Conservation (phyloP, 805 yeast genomes). For the Pichia rugopelliculosa region DNA sequence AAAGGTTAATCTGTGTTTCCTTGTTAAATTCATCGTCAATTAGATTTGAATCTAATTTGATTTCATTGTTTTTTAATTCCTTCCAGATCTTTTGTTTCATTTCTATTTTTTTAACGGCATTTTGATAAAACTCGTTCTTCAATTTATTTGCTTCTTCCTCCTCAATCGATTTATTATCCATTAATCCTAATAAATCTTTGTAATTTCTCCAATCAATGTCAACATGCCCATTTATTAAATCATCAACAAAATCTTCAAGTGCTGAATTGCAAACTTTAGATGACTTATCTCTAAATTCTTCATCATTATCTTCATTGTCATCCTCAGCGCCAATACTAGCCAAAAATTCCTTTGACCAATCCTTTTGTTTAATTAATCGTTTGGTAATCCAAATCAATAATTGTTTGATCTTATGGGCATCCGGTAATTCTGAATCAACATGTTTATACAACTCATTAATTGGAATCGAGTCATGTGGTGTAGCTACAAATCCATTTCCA, state of each 20-base stretch:
- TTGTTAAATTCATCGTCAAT: neutral
- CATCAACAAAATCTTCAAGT: slow-evolving; percentile 53
- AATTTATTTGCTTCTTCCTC: slow-evolving; percentile 45
- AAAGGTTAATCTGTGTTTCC: neutral
- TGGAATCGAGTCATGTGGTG: slow-evolving; percentile 58
- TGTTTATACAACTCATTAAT: slow-evolving; percentile 51
- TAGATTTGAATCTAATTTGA: neutral
- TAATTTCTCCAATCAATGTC: slow-evolving; percentile 50
- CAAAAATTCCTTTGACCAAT: neutral
- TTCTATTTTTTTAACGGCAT: slow-evolving; percentile 36
- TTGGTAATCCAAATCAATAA: slow-evolving; percentile 61
- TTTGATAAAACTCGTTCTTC: slow-evolving; percentile 39
- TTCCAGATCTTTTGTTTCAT: slow-evolving; percentile 44
- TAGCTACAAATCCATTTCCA: slow-evolving; percentile 63
- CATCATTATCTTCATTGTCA: slow-evolving; percentile 16
- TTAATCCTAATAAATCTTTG: slow-evolving; percentile 8
- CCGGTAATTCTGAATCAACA: slow-evolving; percentile 55
- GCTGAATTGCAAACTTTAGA: slow-evolving; percentile 29
- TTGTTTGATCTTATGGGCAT: slow-evolving; percentile 67
- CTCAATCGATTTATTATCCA: slow-evolving; percentile 32
- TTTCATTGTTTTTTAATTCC: slow-evolving; percentile 2
- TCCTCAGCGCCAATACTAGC: slow-evolving; percentile 11
- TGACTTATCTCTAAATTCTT: slow-evolving; percentile 9
- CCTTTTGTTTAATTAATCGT: slow-evolving; percentile 30
- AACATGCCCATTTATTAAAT: slow-evolving; percentile 51